Percentiles rank a stretch among this genome's conserved stretches.
Evolutionary conservation across 1,284 basidiomycete genomes (phyloP).

Genomic region (Amylostereum areolatum): DNA sequence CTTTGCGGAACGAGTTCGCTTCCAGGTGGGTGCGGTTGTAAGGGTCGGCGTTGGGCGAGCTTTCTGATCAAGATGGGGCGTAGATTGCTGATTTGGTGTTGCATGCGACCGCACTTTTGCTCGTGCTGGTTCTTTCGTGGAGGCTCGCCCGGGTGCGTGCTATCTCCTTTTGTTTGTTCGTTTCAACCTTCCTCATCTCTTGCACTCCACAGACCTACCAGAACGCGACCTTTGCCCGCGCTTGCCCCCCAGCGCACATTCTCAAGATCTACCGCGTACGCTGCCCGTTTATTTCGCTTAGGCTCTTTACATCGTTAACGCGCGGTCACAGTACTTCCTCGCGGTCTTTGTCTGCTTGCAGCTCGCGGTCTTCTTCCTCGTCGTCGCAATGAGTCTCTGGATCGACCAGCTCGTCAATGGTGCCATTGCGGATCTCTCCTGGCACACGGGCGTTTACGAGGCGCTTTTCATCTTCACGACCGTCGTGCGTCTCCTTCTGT

Average conservation of each 20-base stretch:
- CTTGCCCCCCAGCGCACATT: slow-evolving; percentile 46
- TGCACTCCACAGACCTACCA: slow-evolving; percentile 35
- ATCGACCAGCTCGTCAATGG: slow-evolving; percentile 45
- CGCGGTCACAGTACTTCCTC: slow-evolving; percentile 39
- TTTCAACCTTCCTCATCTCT: background rate
- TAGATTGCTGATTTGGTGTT: slow-evolving; percentile 46
- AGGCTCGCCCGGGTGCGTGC: slow-evolving; percentile 36
- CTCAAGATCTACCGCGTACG: slow-evolving; percentile 44
- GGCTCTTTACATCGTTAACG: background rate
- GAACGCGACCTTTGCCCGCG: slow-evolving; percentile 42
- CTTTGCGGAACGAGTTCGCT: slow-evolving; percentile 31
- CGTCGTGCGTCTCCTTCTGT: slow-evolving; percentile 27
- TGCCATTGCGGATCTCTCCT: slow-evolving; percentile 36
- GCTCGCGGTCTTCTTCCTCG: slow-evolving; percentile 46
- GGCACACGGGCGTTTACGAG: slow-evolving; percentile 36
- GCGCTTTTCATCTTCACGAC: slow-evolving; percentile 38
- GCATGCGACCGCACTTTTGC: slow-evolving; percentile 35
- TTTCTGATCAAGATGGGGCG: background rate
- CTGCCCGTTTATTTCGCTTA: background rate
- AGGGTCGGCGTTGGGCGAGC: no score
- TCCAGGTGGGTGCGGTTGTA: slow-evolving; percentile 31
- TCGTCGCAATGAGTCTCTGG: slow-evolving; percentile 48
- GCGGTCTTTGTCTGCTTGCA: slow-evolving; percentile 52
- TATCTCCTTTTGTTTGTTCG: background rate
- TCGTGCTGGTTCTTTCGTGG: slow-evolving; percentile 39